Conservation (phyloP, 495 filamentous ascomycete genomes). For the Sabuloglossum arenarium region DNA sequence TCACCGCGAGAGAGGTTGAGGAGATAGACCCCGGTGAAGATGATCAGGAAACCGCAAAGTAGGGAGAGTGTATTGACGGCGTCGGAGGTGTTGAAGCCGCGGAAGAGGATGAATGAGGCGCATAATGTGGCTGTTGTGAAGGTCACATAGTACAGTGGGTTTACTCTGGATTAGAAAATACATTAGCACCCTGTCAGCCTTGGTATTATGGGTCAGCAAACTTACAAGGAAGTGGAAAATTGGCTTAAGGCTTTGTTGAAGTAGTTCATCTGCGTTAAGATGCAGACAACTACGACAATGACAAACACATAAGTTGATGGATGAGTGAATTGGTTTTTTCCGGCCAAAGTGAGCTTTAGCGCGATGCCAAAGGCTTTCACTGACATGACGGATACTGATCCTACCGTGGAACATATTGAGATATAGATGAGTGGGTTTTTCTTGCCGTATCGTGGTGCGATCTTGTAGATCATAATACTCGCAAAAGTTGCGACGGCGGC, state of each 20-base stretch:
- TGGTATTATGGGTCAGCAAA: background rate
- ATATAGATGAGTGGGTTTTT: slow-evolving; percentile 90
- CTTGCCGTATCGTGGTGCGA: slow-evolving; percentile 74
- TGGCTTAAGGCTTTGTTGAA: slow-evolving; percentile 97
- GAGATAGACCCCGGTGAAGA: slow-evolving; percentile 92
- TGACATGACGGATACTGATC: slow-evolving; percentile 94
- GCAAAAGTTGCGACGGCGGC: slow-evolving; percentile 58
- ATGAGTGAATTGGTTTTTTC: slow-evolving; percentile 84
- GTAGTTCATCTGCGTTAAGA: slow-evolving; percentile 98
- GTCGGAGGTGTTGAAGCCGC: slow-evolving; percentile 90
- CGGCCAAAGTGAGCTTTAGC: slow-evolving; percentile 73
- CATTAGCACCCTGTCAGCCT: background rate
- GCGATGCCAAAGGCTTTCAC: slow-evolving; percentile 97
- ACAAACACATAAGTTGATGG: slow-evolving; percentile 92
- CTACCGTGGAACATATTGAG: slow-evolving; percentile 91
- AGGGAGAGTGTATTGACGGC: slow-evolving; percentile 85
- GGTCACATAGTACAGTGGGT: slow-evolving; percentile 97
- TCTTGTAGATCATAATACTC: slow-evolving; percentile 82
- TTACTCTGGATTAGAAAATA: slow-evolving; percentile 39
- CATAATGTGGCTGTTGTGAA: slow-evolving; percentile 90
- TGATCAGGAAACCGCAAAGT: slow-evolving; percentile 83
- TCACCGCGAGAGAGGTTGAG: slow-evolving; percentile 85
- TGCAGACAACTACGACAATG: slow-evolving; percentile 81
- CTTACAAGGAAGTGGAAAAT: slow-evolving; percentile 91
- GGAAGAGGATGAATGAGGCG: slow-evolving; percentile 94